Evolutionary conservation across 225 moss, liverwort and hornwort genomes (phyloP).

Genomic region (Ulota crispa): DNA sequence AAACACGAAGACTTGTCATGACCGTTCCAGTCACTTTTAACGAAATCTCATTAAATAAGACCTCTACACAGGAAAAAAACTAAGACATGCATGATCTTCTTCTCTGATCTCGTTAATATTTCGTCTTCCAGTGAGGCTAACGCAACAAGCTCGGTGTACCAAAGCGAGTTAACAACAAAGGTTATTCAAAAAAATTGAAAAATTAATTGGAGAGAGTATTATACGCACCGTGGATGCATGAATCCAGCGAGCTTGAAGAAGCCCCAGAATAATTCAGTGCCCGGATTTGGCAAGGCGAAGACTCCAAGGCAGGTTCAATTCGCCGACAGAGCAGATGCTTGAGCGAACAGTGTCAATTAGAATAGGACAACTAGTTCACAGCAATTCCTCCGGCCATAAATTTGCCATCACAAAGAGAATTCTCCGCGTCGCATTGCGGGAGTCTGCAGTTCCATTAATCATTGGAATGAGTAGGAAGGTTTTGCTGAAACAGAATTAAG

Average conservation of each 20-base stretch:
- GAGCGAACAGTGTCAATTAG: neutral
- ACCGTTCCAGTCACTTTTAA: neutral
- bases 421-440: neutral
- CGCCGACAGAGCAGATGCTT: neutral
- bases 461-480: neutral
- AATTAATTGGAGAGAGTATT: neutral
- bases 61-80: neutral
- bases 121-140: neutral
- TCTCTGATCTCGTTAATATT: neutral
- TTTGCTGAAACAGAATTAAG: neutral
- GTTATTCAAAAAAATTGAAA: neutral
- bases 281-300: neutral
- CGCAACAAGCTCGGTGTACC: neutral
- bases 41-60: neutral
- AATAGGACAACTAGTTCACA: neutral
- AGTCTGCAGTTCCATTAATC: neutral
- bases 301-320: neutral
- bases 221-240: conserved; percentile 11
- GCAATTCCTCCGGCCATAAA: neutral
- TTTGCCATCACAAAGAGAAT: neutral
- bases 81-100: neutral
- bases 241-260: conserved; percentile 4
- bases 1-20: neutral
- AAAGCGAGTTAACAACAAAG: neutral
- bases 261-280: neutral